Evolutionary conservation across 2,329 filamentous ascomycete species (phyloP).

Genomic region (Paraphaeosphaeria sporulosa): DNA sequence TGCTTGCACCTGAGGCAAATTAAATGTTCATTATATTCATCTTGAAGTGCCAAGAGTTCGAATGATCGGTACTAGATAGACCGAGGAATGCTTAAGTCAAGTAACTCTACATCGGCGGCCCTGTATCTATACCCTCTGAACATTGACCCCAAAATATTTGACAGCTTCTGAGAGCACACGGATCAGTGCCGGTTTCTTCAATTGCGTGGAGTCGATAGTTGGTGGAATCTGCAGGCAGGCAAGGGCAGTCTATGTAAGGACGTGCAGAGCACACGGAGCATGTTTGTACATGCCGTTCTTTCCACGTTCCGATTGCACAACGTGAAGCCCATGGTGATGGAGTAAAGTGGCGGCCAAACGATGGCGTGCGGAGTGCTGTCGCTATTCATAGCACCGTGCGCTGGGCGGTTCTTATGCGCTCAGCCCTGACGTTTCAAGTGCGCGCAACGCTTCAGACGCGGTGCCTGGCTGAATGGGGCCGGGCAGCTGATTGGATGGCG

Average conservation of each 20-base stretch:
- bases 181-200: no score
- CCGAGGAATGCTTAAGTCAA: no score
- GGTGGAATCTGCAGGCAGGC: not conserved
- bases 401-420: conserved; percentile 8
- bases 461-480: conserved; percentile 11
- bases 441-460: conserved; percentile 18
- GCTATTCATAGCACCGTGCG: conserved; percentile 9
- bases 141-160: no score
- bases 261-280: not conserved
- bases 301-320: not conserved
- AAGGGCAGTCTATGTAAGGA: not conserved
- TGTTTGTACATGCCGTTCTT: not conserved
- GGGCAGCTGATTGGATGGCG: conserved; percentile 17
- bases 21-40: no score
- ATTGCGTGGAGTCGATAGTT: not conserved
- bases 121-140: no score
- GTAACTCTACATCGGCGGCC: no score
- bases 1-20: no score
- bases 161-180: no score
- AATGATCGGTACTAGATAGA: no score
- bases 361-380: not conserved
- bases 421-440: conserved; percentile 22
- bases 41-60: no score
- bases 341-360: not conserved
- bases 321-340: not conserved